Base-by-base conservation (phyloP, 2,329 filamentous ascomycete species). In the Pseudogymnoascus destructans region DNA sequence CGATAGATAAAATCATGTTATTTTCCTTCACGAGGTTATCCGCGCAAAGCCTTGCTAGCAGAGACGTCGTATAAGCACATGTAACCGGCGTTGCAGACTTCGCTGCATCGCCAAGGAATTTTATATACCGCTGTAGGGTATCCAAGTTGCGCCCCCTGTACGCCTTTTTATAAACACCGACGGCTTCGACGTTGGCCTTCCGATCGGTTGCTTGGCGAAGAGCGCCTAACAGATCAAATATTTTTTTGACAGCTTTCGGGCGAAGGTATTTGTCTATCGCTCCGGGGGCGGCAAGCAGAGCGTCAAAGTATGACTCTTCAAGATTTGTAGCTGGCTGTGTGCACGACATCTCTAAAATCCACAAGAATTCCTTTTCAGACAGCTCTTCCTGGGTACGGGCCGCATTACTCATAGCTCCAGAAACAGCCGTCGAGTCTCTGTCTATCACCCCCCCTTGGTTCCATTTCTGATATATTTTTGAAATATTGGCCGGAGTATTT, bases 11-110 rank as follows among this genome's bases (percentile, higher is more conserved):
- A 1, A 80, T 59, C 17, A 73, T 72, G 11, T 71, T 67, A 57
- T 73, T 74, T 55, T 73, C 70, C 2, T 74, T 67, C 7, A 82
- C 66, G 5, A 80, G 62, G 17, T 68, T 73, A 64, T 85, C 81
- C 58, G 80, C 73, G 36, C 77, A 75, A 68, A 85, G 74, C 4
- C 78, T 75, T 27, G 84, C 66, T 7, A 84, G 71, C 10, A 77
- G 69, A 49, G 74, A 72, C 13, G 75, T 69, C 5, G 74, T 71
- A 62, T 73, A 73, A 17, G 56, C 58, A 59, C 63, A 65, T 13
- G 62, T 55, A 52, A 60, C 30, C 36, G 61, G 58, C 19, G 61
- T 57, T n/a, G 68, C 33, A 11, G 55, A 70, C 66, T 25, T n/a
- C 70, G 68, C 46, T 27, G 61, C 59, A 2, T 46, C 27, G 27